Conservation (phyloP, 352 stramenopile genomes). For the Sclerospora graminicola region DNA sequence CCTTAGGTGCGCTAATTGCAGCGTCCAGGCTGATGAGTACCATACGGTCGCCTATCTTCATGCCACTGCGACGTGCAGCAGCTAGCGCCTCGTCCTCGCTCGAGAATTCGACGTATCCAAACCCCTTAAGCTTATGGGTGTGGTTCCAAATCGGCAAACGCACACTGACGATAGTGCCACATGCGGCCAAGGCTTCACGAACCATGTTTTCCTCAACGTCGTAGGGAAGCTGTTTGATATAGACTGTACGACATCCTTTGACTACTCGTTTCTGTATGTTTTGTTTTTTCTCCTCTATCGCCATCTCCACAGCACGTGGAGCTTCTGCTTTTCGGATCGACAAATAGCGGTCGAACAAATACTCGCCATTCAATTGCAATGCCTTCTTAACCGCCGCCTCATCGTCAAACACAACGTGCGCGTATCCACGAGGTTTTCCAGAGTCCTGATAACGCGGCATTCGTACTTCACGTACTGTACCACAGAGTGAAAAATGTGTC, state of each 20-base stretch:
- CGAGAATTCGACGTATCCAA: conserved; percentile 91
- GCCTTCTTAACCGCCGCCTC: conserved; percentile 58
- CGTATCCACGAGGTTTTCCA: conserved; percentile 86
- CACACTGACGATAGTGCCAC: conserved; percentile 88
- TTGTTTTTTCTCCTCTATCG: conserved; percentile 55
- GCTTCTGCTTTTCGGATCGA: conserved; percentile 77
- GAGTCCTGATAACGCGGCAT: conserved; percentile 90
- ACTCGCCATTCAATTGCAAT: conserved; percentile 81
- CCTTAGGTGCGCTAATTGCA: conserved; percentile 78
- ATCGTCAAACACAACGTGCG: conserved; percentile 88
- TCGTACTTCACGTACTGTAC: conserved; percentile 89
- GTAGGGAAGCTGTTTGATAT: conserved; percentile 94
- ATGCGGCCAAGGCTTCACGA: conserved; percentile 67
- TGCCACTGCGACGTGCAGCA: conserved; percentile 66
- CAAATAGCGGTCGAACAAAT: conserved; percentile 86
- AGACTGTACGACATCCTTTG: conserved; percentile 87
- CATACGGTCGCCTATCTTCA: conserved; percentile 83
- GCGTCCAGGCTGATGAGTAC: conserved; percentile 91
- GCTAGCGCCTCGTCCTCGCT: conserved; percentile 60
- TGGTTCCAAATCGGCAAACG: conserved; percentile 90
- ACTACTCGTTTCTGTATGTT: conserved; percentile 56
- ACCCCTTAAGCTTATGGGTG: conserved; percentile 93
- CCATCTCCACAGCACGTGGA: conserved; percentile 57
- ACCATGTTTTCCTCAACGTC: conserved; percentile 82
- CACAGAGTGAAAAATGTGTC: conserved; percentile 81